These are phyloP conservation scores for Penicillium paxilli DNA, from an alignment of 495 filamentous ascomycete genomes.

Conservation along the genomic window DNA sequence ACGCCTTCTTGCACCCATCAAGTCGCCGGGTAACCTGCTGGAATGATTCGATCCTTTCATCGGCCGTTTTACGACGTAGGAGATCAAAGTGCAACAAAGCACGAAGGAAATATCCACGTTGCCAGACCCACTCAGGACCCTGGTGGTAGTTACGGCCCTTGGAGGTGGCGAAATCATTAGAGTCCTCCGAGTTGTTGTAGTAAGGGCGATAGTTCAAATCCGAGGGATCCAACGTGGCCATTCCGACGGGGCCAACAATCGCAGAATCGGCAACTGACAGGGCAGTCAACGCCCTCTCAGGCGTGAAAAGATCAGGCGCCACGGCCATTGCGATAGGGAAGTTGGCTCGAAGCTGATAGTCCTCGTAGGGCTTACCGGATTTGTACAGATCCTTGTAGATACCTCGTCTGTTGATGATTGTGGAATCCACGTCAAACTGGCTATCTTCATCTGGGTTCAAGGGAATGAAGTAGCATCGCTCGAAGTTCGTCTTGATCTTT, in stretches of 20 bases:
- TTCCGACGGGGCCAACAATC: conserved; percentile 84
- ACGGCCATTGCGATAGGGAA: conserved; percentile 96
- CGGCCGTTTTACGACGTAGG: conserved; percentile 59
- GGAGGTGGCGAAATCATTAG: conserved; percentile 78
- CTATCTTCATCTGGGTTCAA: conserved; percentile 62
- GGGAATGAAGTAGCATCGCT: conserved; percentile 87
- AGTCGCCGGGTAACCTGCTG: conserved; percentile 89
- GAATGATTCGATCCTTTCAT: conserved; percentile 77
- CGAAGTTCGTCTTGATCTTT: conserved; percentile 82
- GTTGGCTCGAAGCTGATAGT: conserved; percentile 94
- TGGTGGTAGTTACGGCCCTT: conserved; percentile 98
- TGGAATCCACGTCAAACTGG: conserved; percentile 76
- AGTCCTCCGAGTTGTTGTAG: conserved; percentile 95
- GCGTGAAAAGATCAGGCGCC: conserved; percentile 82
- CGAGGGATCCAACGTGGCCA: conserved; percentile 90
- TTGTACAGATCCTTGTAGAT: conserved; percentile 97
- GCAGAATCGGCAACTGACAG: conserved; percentile 75
- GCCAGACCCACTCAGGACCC: conserved; percentile 99
- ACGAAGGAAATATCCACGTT: conserved; percentile 88
- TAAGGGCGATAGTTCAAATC: conserved; percentile 91
- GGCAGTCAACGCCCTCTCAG: conserved; percentile 71
- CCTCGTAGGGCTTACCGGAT: conserved; percentile 91
- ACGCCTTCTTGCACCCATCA: conserved; percentile 76
- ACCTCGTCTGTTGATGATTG: conserved; percentile 80
- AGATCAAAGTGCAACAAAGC: conserved; percentile 91